Conservation (phyloP, 306 rosid genomes). For the Coriaria nepalensis region DNA sequence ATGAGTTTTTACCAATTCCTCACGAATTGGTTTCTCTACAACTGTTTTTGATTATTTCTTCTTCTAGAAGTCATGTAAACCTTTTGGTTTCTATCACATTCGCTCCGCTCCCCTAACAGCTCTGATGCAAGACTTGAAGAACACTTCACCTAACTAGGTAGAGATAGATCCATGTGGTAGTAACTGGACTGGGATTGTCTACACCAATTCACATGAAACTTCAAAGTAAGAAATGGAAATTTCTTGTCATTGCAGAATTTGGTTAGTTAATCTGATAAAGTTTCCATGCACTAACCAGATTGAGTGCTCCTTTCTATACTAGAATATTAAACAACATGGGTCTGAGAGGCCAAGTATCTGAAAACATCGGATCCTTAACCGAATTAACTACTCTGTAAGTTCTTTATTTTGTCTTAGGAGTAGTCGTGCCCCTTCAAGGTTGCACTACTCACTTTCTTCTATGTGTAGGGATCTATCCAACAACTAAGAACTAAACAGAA, state of each 20-base stretch:
- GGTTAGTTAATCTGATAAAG: background rate
- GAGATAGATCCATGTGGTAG: slow-evolving; percentile 29
- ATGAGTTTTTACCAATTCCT: too few species aligned
- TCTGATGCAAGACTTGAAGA: slow-evolving; percentile 18
- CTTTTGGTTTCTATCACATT: background rate
- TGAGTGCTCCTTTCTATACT: slow-evolving; percentile 12
- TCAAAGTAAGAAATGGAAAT: slow-evolving; percentile 27
- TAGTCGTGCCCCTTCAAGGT: too few species aligned
- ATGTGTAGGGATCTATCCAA: slow-evolving; percentile 51
- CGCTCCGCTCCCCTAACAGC: slow-evolving; percentile 17
- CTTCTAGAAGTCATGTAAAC: too few species aligned
- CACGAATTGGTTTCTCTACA: too few species aligned
- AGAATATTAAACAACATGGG: slow-evolving; percentile 33
- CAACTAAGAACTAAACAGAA: slow-evolving; percentile 33
- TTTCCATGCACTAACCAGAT: background rate
- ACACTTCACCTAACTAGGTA: slow-evolving; percentile 28
- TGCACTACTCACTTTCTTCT: slow-evolving; percentile 2
- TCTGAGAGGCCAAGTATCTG: slow-evolving; percentile 38
- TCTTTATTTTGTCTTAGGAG: background rate
- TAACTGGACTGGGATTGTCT: slow-evolving; percentile 34
- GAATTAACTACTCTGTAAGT: slow-evolving; percentile 40
- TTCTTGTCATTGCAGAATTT: background rate
- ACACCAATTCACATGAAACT: slow-evolving; percentile 24
- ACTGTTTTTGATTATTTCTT: too few species aligned
- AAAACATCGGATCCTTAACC: slow-evolving; percentile 31